Conservation (phyloP, 2,329 filamentous ascomycete genomes). For the Aspergillus sp. region DNA sequence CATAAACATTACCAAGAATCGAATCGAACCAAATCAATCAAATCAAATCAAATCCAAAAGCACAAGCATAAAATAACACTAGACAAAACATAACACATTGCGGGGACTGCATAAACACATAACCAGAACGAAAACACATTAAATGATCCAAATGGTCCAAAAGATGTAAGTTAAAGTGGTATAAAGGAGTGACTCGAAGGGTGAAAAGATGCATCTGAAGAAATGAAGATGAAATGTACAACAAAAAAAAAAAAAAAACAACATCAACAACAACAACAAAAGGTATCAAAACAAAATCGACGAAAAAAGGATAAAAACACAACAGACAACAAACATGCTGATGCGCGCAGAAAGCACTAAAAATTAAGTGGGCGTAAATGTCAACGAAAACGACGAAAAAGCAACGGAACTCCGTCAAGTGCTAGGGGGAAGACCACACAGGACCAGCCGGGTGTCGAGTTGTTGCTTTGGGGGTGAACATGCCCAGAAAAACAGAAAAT, state of each 20-base stretch:
- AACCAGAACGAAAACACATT: slow-evolving; percentile 20
- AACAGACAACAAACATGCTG: slow-evolving; percentile 29
- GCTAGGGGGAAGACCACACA: slow-evolving; percentile 38
- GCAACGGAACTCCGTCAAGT: slow-evolving; percentile 31
- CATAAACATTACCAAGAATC: slow-evolving; percentile 6
- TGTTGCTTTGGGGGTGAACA: slow-evolving; percentile 26
- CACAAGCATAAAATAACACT: slow-evolving; percentile 8
- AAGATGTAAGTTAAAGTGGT: slow-evolving; percentile 9
- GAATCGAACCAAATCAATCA: slow-evolving; percentile 4
- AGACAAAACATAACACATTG: slow-evolving; percentile 11
- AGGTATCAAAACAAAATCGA: slow-evolving; percentile 27
- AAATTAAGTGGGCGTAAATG: slow-evolving; percentile 15
- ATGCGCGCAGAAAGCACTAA: slow-evolving; percentile 28
- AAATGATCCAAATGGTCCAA: slow-evolving; percentile 15
- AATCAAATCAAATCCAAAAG: slow-evolving; percentile 4
- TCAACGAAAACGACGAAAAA: slow-evolving; percentile 4
- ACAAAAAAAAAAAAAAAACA: too few species aligned
- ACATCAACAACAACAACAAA: too few species aligned
- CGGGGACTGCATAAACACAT: slow-evolving; percentile 21
- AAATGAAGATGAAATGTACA: slow-evolving; percentile 13
- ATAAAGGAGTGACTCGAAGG: slow-evolving; percentile 10
- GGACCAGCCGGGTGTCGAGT: slow-evolving; percentile 42
- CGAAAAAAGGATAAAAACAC: slow-evolving; percentile 20
- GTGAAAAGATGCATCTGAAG: slow-evolving; percentile 4
- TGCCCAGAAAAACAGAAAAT: slow-evolving; percentile 31